Evolutionary conservation across 306 rosid species (phyloP), one percentile per base, ranked within the genome.

Genomic region (Cucurbita moschata): DNA sequence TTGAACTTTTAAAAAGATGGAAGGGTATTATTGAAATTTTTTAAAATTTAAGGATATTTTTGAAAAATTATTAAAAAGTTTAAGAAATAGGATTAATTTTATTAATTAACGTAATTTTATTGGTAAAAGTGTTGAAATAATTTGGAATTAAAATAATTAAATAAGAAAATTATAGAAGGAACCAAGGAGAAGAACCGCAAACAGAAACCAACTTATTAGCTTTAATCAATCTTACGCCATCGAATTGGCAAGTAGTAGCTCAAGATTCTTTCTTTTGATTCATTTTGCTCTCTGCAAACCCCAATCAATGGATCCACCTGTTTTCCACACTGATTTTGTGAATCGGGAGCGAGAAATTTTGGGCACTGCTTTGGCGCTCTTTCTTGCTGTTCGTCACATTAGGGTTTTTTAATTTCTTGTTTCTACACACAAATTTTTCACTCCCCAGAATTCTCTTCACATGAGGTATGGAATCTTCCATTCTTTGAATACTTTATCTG

Each of bases 391-490:
- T 81, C 74, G 87, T 82, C 85, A 75, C 81, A 73, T 80, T 80
- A 80, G 92, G 88, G 86, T 86, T 89, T 81, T 61, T 81, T 19
- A 35, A 5, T 69, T 56, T 75, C 55, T 14, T 68, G 73, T 37
- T 43, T 39, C 11, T 57, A 67, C 55, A 66, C 61, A 64, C 83
- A 77, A 8, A 40, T 76, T 65, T 61, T 73, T 57, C 86, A 78
- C 79, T 61, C 84, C 77, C 76, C 59, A 73, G 49, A 82, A 75
- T 73, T 76, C 82, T 82, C 82, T 68, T 67, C 80, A 71, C 82
- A 81, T 86, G 73, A 78, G 80, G 71, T 82, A 80, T 83, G 76
- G 86, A 81, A 85, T 43, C 85, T 87, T 85, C 86, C 73, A 71
- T 73, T 85, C 72, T 73, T 23, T 40, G 65, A 6, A 26, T 81